Base-by-base conservation (phyloP, 495 filamentous ascomycete genomes). In the Paragyromitra xinjiangensis region DNA sequence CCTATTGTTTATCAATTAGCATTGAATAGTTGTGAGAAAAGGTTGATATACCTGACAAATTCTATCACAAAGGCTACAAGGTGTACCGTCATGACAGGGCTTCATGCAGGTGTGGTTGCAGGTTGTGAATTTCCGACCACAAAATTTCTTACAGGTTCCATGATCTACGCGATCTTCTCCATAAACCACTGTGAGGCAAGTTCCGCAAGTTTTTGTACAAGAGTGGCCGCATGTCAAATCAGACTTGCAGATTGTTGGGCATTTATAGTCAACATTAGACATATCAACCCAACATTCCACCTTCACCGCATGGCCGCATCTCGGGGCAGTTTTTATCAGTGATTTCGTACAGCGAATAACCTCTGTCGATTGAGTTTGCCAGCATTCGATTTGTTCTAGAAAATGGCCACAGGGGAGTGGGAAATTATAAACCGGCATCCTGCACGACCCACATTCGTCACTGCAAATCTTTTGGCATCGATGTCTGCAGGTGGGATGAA, bases 81-180 rank as follows among this genome's bases (percentile, higher is more conserved):
- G 37, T 2, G 51, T 34, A 12, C 63, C 63, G 34, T 58, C 51
- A 24, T 73, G 71, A 9, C 71, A 73, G 19, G 3, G 0, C 7
- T 34, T 48, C 16, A 6, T 16, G 26, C 63, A 73, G 37, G 4
- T 39, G 51, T 73, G 71, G 12, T 29, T 68, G 42, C 71, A 73
- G 22, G 63, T 58, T 68, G 71, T 61, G 26, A 67, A 73, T 59
- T n/a, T 39, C 40, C 71, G 34, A 16, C 63, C 63, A 45, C 71
- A 73, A 59, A 45, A 19, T n/a, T 48, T 61, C n/a, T n/a, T 50
- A 22, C 71, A 73, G 29, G 2, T 34, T 24, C 40, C 39, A 19
- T 73, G 71, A 22, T 40, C 5, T 37, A 42, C 40, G 24, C n/a
- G 4, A 22, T 45, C 37, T 34, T 14, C 2, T 1, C 12, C 37